Base-by-base conservation (phyloP, 2,329 filamentous ascomycete genomes). In the Aspergillus sojae region DNA sequence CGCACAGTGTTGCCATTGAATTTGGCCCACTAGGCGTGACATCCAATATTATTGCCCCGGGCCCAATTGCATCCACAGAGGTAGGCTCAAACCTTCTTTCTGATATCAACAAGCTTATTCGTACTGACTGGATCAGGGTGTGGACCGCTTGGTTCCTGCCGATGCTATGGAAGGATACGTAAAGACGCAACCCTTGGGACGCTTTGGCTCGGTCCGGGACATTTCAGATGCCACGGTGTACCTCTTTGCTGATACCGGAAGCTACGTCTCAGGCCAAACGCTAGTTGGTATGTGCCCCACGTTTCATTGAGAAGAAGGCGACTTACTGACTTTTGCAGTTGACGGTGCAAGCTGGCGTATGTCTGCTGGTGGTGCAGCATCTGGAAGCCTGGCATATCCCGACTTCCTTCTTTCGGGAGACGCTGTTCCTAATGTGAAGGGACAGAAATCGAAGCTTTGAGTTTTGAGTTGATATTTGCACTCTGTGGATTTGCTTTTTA, bases 221-320 rank as follows among this genome's bases (percentile, higher is more conserved):
- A 93, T 99, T 72, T 91, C 93, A 0, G 94, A 99, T 78, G 92
- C 94, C 1, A 97, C 94, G 0, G 87, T 98, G 0, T 99, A 89
- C 72, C 77, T 98, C 61, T 95, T 97, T 74, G 91, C 91, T 53
- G 91, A 96, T 53, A 88, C 92, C 0, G 94, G 90, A 0, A 93
- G 90, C 75, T 97, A 91, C 76, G 88, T 98, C 54, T 97, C 91
- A 69, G 95, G 93, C 1, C 89, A 93, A 68, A 86, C 88, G 3
- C 79, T 97, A 41, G 91, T 96, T 36, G 85, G 78, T 80, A 68
- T 62, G 78, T 77, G 30, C 23, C 45, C n/a, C 45, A 21, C 41
- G 30, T 28, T 4, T 14, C 19, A 28, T 26, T 28, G 19, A 52
- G 2, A 11, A 54, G 2, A 43, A 10, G 21, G 5, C 4, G 52